These are phyloP conservation scores for Moelleriella libera DNA, from an alignment of 2,329 filamentous ascomycete species.

Conservation along the genomic window DNA sequence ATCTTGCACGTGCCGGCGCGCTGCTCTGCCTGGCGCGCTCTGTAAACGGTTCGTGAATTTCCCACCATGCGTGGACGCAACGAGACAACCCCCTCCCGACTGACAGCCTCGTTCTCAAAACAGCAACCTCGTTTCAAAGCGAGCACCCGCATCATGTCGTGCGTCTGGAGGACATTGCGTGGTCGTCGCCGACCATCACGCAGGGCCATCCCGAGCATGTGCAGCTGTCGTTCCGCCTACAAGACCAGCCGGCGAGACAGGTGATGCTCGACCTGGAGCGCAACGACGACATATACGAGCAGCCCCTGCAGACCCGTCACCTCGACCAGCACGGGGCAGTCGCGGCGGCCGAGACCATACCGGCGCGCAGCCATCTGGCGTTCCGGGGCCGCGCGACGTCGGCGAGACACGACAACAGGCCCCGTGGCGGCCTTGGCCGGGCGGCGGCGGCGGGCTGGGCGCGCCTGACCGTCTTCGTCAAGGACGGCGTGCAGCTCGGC, in stretches of 20 bases:
- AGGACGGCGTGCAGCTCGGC: constrained; percentile 1
- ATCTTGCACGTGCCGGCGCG: too few relatives aligned
- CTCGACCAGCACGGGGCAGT: constrained; percentile 3
- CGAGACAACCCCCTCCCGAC: neutral
- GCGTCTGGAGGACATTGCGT: neutral
- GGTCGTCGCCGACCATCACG: neutral
- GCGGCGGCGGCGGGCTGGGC: constrained; percentile 3
- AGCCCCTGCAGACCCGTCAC: constrained; percentile 2
- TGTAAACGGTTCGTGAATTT: neutral
- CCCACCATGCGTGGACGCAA: neutral
- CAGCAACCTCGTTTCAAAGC: neutral
- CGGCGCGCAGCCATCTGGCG: constrained; percentile 3
- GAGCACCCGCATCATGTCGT: neutral
- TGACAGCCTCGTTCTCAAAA: neutral
- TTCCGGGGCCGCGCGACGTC: constrained; percentile 3
- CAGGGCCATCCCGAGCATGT: neutral
- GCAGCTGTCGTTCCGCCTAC: neutral
- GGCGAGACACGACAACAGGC: neutral
- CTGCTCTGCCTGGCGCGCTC: too few relatives aligned
- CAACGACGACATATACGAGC: constrained; percentile 5
- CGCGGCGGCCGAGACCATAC: constrained; percentile 2
- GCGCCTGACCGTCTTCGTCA: constrained; percentile 3
- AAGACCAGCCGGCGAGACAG: neutral
- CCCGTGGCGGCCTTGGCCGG: neutral
- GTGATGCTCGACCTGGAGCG: constrained; percentile 2